A percentile compares a stretch with the other conserved stretches of the same genome.
phyloP scores from a whole-genome alignment of 208 protist species.

The Wallacemonas sp. region DNA sequence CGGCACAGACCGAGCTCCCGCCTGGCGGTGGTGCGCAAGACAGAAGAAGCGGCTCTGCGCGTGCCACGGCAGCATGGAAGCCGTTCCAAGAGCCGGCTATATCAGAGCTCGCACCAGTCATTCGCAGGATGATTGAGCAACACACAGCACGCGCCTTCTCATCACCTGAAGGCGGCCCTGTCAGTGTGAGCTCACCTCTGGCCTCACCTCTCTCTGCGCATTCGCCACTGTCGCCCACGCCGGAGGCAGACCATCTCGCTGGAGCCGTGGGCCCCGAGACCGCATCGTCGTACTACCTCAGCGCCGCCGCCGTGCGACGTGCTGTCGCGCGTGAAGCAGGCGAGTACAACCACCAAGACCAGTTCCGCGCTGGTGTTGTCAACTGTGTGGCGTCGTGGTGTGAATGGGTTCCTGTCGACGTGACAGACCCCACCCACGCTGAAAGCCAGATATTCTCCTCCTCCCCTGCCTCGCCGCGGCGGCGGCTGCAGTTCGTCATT shows the following conservation, averaged over 20 bases:
- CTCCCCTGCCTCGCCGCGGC: no score
- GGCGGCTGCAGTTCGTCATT: constrained; percentile 10
- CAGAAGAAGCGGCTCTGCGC: not conserved
- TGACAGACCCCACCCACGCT: not conserved
- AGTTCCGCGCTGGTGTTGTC: constrained; percentile 54
- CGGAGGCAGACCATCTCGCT: no score
- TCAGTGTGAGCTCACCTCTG: no score
- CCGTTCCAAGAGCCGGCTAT: constrained; percentile 2
- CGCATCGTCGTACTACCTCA: not conserved
- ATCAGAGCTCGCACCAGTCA: not conserved
- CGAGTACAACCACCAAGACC: constrained; percentile 19
- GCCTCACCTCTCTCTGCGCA: no score
- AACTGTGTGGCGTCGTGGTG: constrained; percentile 62
- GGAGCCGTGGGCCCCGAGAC: not conserved
- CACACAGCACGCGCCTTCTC: not conserved
- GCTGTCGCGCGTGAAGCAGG: not conserved
- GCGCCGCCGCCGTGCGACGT: not conserved
- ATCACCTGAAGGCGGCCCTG: no score
- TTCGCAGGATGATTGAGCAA: not conserved
- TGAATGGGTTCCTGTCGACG: constrained; percentile 17
- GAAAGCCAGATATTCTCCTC: no score
- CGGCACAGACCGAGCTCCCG: no score
- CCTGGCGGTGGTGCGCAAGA: not conserved
- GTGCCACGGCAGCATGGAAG: not conserved
- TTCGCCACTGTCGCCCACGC: not conserved